phyloP scores from a whole-genome alignment of 768 basidiomycete species.

The Pulveroboletus sp. region DNA sequence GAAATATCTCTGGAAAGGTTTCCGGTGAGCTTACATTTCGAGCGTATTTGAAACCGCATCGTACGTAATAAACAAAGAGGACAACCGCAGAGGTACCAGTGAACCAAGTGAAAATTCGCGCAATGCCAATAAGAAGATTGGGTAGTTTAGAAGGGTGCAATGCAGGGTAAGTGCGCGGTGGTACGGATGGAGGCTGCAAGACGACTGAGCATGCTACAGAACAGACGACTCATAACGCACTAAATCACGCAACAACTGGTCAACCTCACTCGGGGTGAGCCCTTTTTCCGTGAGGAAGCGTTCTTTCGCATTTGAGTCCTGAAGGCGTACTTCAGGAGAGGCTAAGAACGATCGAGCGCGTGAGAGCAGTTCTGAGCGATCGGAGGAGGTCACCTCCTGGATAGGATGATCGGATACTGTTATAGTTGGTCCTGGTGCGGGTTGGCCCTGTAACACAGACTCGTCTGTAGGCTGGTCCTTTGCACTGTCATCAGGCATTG shows the following conservation, averaged over 20 bases:
- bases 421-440: not conserved
- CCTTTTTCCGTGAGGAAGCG: constrained; percentile 71
- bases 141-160: constrained; percentile 68
- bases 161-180: constrained; percentile 71
- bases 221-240: constrained; percentile 35
- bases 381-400: constrained; percentile 5
- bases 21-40: constrained; percentile 7
- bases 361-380: constrained; percentile 43
- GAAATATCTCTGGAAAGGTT: constrained; percentile 53
- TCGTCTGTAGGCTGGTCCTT: constrained; percentile 1
- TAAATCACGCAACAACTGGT: constrained; percentile 50
- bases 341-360: constrained; percentile 62
- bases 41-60: constrained; percentile 15
- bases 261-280: constrained; percentile 56
- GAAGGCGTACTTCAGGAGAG: constrained; percentile 60
- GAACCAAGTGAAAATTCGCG: constrained; percentile 62
- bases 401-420: not conserved
- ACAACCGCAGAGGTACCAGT: constrained; percentile 57
- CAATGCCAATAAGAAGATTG: constrained; percentile 56
- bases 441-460: not conserved
- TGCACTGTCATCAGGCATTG: constrained; percentile 17
- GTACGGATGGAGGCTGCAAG: constrained; percentile 45
- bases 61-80: constrained; percentile 63
- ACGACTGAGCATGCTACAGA: constrained; percentile 7
- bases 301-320: constrained; percentile 54